Base-by-base conservation (phyloP, 352 stramenopile species). In the Pythium dissimile region DNA sequence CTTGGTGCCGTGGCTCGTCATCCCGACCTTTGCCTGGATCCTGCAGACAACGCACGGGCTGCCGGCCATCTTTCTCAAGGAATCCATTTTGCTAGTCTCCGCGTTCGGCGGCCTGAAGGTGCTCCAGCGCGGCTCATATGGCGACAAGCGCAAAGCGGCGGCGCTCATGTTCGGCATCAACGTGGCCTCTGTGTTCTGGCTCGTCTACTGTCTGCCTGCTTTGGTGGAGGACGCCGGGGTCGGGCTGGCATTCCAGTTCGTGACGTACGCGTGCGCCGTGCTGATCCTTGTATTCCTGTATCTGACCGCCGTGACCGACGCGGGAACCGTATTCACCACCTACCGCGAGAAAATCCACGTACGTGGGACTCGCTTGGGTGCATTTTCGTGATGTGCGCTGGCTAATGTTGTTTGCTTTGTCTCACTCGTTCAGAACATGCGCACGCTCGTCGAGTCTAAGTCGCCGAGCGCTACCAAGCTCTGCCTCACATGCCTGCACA, bases 401-500 rank as follows among this genome's bases (percentile, higher is more conserved):
- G 9, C 27, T 1, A 15, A 16, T 20, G 18, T 3, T 34, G 23
- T 6, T 3, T 34, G 30, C n/a, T 26, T 28, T 10, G n/a, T 16
- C 4, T 47, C 21, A 28, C 21, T 18, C 41, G 10, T 23, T 16
- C 72, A 82, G 63, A 92, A 88, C 52, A 88, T 92, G 39, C 66
- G 66, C 34, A 69, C 61, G 48, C 68, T 92, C 0, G 80, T 92
- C 5, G 83, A 92, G 45, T 82, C 75, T 43, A 92, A 92, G 66
- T 70, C 81, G 24, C 77, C 73, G 11, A 85, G 71, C 26, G 72
- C 77, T 16, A 89, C 80, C 13, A 92, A 92, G 37, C 66, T 92
- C 28, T 92, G 83, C 35, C 76, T 89, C 53, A 88, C 83, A 20
- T 92, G 83, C 31, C 62, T 92, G 24, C 83, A 92, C 59, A 83